Evolutionary conservation across 2,329 filamentous ascomycete species (phyloP).

Genomic region (Phialophora expanda): DNA sequence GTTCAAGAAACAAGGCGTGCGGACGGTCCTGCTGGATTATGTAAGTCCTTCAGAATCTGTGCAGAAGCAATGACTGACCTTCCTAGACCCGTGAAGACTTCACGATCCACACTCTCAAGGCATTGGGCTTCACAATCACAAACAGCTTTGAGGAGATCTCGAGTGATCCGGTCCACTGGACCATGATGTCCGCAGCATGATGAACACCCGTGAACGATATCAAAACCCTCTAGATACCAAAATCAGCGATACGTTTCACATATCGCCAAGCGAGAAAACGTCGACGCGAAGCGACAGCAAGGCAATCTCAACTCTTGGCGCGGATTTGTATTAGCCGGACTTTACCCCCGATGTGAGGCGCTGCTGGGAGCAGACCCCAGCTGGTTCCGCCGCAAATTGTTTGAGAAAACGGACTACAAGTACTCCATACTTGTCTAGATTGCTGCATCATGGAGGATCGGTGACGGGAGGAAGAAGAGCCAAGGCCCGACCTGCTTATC

Average conservation of each 20-base stretch:
- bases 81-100: conserved; percentile 71
- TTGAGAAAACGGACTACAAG: neutral
- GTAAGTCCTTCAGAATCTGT: conserved; percentile 57
- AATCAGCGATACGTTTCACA: neutral
- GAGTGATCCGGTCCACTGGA: conserved; percentile 68
- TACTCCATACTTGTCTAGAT: neutral
- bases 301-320: neutral
- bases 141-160: conserved; percentile 84
- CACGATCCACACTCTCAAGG: conserved; percentile 72
- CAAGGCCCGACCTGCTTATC: conserved; percentile 1
- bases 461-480: conserved; percentile 1
- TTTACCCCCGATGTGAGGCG: neutral
- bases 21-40: conserved; percentile 77
- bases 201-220: neutral
- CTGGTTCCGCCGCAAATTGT: neutral
- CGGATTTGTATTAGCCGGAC: neutral
- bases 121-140: conserved; percentile 79
- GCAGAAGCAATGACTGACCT: conserved; percentile 22
- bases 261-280: neutral
- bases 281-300: neutral
- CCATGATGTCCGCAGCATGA: conserved; percentile 50
- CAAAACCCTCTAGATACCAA: neutral
- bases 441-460: neutral
- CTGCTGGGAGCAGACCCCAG: neutral
- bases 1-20: conserved; percentile 77